Percentiles rank a stretch among this genome's conserved stretches.
Conservation (phyloP, 768 basidiomycete genomes). For the Gautieria morchelliformis region DNA sequence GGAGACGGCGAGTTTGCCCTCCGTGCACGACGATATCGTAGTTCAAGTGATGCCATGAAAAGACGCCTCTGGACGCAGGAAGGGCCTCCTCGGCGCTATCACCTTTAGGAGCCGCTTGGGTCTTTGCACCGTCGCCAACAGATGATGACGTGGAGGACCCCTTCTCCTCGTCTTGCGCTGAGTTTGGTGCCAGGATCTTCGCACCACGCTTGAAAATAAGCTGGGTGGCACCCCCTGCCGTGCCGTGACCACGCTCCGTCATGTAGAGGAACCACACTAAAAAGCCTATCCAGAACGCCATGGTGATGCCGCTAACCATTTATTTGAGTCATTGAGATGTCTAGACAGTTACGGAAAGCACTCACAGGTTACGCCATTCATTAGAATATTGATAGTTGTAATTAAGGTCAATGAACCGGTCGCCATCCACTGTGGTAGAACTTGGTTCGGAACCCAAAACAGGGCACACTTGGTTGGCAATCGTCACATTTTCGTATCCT, state of each 20-base stretch:
- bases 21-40: conserved; percentile 54
- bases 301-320: conserved; percentile 40
- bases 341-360: neutral
- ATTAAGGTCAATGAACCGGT: conserved; percentile 38
- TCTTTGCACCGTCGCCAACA: neutral
- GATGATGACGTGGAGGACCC: conserved; percentile 7
- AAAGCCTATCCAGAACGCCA: conserved; percentile 57
- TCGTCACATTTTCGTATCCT: conserved; percentile 44
- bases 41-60: conserved; percentile 69
- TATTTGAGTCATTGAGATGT: neutral
- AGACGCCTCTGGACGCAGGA: conserved; percentile 31
- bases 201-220: conserved; percentile 61
- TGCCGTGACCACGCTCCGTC: conserved; percentile 39
- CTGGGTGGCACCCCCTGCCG: conserved; percentile 30
- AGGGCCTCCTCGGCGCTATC: conserved; percentile 23
- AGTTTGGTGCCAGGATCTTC: conserved; percentile 12
- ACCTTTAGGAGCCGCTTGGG: conserved; percentile 11
- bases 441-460: conserved; percentile 58
- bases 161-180: conserved; percentile 19
- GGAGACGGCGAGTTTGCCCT: conserved; percentile 35
- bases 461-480: conserved; percentile 71
- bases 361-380: conserved; percentile 40
- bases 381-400: conserved; percentile 33
- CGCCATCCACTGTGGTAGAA: conserved; percentile 43
- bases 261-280: conserved; percentile 43